Base-by-base conservation (phyloP, 2,329 filamentous ascomycete genomes). In the Fusarium nurragi region DNA sequence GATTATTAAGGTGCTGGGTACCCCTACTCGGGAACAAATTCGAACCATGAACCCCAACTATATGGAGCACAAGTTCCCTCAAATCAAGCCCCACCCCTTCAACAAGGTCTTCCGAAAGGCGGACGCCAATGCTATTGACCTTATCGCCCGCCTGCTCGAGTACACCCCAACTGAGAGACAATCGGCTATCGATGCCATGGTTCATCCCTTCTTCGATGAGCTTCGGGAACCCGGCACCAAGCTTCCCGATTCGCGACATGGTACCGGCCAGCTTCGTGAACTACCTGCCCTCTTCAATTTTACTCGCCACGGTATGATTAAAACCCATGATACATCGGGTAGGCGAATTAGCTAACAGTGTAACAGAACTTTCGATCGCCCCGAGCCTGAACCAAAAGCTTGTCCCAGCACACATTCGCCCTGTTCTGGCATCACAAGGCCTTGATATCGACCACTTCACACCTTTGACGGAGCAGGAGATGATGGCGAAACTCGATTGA, bases 21-120 rank as follows among this genome's bases (percentile, higher is more conserved):
- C 95, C 18, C 95, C 95, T 18, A 98, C 95, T 32, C 88, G 95
- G 67, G 95, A 99, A 78, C 95, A 99, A 80, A 99, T 99, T 75
- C 92, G 95, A 71, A 99, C 95, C 68, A 99, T 99, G 95, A 99
- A 99, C 80, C 95, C 95, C 59, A 99, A 99, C 80, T 99, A 99
- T 81, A 99, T 99, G 95, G 95, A 99, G 82, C 95, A 99, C 83
- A 98, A 98, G 83, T 99, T 99, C 80, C 95, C 95, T 44, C 95
- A 99, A 80, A 99, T 99, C 83, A 99, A 99, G 84, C 95, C 95
- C 57, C 95, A 99, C 76, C 95, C 95, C 25, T 99, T 99, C 85
- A 96, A 91, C 82, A 98, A 98, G 87, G 95, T 99, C 54, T 98
- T 99, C 87, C 90, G 95, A 71, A 97, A 96, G 86, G 95, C 95